Evolutionary conservation across 2,329 filamentous ascomycete species (phyloP), one percentile per base, ranked within the genome.

Genomic region (Aspergillus viridinutans): DNA sequence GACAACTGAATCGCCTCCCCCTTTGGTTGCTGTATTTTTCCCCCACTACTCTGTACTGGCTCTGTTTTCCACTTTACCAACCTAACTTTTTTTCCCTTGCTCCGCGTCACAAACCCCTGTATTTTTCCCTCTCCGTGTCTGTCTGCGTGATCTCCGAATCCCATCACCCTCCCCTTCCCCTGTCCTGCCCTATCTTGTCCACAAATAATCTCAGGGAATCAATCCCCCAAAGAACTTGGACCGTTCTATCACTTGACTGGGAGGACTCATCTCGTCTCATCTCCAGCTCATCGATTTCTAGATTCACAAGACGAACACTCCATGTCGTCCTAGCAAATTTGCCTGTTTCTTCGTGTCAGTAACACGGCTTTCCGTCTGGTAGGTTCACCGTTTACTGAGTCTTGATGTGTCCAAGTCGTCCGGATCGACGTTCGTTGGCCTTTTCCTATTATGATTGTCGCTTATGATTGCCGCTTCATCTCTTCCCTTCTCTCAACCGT

Each of bases 281-380:
- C 14, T 42, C 14, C 8, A 29, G 6, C 14, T 28, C 35, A 20
- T 45, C 50, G 53, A 28, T 47, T 58, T 55, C 55, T 49, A 53
- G 14, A 38, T 38, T 48, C 35, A 54, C 53, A 42, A 50, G 49
- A 21, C 38, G 32, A 54, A 59, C 58, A 25, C 66, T 57, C 62
- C 61, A 71, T 71, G 69, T 71, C 67, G 67, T 64, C 62, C 53
- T 68, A 70, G 61, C 61, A 64, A 58, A 58, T 58, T 62, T 55
- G 42, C 52, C 56, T 55, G 59, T 61, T 69, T 60, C 62, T 62
- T 64, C 61, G 58, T 67, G 64, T 65, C 61, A 66, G 62, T 60
- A 69, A 64, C 61, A 61, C 66, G 64, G 60, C 61, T 63, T 64
- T 60, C 63, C 63, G 63, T 66, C 67, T 65, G 66, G 67, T 69